These are phyloP conservation scores for Erythrophleum fordii DNA, from an alignment of 306 rosid species.

Conservation along the genomic window DNA sequence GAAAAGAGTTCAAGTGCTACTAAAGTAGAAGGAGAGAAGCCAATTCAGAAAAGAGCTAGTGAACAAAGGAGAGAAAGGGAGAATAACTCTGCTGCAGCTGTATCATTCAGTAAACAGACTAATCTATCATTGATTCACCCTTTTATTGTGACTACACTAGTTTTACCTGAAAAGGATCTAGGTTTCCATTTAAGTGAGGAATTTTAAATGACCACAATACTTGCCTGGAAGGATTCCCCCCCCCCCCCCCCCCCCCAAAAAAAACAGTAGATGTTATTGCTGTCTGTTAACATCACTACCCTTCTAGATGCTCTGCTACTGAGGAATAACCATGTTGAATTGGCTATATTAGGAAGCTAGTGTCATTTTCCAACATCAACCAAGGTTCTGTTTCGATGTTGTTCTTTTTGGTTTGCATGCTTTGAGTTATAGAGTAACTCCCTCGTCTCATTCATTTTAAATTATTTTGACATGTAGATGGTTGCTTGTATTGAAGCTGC, in stretches of 20 bases:
- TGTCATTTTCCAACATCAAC: not conserved
- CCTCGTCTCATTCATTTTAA: not conserved
- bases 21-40: not conserved
- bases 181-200: not conserved
- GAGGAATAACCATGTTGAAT: constrained; percentile 19
- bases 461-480: constrained; percentile 19
- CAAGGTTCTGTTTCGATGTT: constrained; percentile 4
- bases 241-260: too few species aligned
- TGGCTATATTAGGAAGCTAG: constrained; percentile 13
- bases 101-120: not conserved
- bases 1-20: too few species aligned
- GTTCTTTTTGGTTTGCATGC: constrained; percentile 13
- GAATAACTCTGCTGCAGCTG: not conserved
- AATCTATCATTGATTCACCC: not conserved
- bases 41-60: not conserved
- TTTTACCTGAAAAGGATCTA: not conserved
- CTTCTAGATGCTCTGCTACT: constrained; percentile 16
- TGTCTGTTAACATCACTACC: not conserved
- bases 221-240: not conserved
- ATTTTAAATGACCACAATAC: not conserved
- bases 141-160: not conserved
- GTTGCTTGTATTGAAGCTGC: constrained; percentile 33
- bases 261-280: not conserved
- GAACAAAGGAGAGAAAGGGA: not conserved
- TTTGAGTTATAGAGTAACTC: not conserved